phyloP scores from a whole-genome alignment of 129 eudicot genomes.

The Tanacetum coccineum region DNA sequence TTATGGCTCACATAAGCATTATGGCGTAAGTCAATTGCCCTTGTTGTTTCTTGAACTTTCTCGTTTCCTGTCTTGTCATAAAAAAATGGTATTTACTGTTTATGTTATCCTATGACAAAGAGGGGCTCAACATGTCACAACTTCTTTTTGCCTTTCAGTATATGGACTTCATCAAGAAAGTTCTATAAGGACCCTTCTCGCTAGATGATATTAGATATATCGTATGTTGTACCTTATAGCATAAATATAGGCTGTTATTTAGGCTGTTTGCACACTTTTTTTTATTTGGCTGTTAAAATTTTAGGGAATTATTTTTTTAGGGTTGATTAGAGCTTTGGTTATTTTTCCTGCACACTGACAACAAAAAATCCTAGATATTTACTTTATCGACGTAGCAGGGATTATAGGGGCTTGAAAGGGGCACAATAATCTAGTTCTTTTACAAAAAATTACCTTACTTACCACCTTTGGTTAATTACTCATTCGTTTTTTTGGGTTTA shows the following conservation, averaged over 20 bases:
- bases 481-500: no score
- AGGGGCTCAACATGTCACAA: background rate
- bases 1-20: constrained; percentile 83
- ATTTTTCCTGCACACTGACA: no score
- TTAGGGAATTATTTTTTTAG: no score
- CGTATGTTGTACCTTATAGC: background rate
- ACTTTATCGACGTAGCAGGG: no score
- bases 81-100: background rate
- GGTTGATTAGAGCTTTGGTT: no score
- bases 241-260: background rate
- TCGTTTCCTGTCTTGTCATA: background rate
- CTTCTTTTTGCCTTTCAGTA: background rate
- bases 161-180: background rate
- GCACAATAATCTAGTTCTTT: no score
- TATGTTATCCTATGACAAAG: background rate
- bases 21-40: constrained; percentile 39
- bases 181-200: background rate
- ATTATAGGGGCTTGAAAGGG: no score
- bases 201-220: background rate
- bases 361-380: no score
- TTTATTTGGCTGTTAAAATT: no score
- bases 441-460: no score
- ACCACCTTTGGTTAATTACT: no score
- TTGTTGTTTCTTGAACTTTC: background rate
- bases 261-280: no score